Base-by-base conservation (phyloP, 2,329 filamentous ascomycete species). In the Calonectria pseudoreteaudii region DNA sequence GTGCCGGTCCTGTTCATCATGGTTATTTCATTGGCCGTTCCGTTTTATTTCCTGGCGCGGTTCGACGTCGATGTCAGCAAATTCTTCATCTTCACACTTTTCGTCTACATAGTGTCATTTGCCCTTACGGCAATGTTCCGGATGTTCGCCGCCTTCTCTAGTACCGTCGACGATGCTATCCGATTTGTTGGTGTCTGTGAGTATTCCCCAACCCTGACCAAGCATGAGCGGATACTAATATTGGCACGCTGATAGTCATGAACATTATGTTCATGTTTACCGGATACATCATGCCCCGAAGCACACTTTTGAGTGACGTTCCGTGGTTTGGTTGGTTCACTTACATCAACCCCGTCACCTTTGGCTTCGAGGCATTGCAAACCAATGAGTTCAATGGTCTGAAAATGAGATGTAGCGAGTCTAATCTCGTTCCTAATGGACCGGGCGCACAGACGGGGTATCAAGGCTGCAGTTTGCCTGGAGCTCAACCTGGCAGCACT, bases 311-410 rank as follows among this genome's bases (percentile, higher is more conserved):
- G 75, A 82, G 85, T 70, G 77, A 87, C 6, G 85, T 94, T 81
- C 94, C 93, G 86, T 94, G 92, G 92, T 93, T 93, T 65, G 88
- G 90, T 7, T 94, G 92, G 92, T 86, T 93, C 18, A 88, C 88
- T 64, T 92, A 88, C 82, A 83, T 93, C 65, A 93, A 93, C 68
- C 92, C 92, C 0, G 83, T 94, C 3, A 87, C 87, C 31, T 94
- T 93, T 80, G 88, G 89, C 3, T 94, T 92, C 67, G 93, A 94
- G 79, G 88, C 87, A 0, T 84, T 93, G 31, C 78, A 91, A 34
- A 82, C 87, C 1, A 91, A 90, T 76, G 88, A 91, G 74, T 88
- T 91, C 69, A 81, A 89, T 58, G 86, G 86, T 31, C 87, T 90
- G 6, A 77, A 86, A 0, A 93, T 93, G 83, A 73, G 81, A 5